Base-by-base conservation (phyloP, 768 basidiomycete genomes). In the Boletus reticulatus region DNA sequence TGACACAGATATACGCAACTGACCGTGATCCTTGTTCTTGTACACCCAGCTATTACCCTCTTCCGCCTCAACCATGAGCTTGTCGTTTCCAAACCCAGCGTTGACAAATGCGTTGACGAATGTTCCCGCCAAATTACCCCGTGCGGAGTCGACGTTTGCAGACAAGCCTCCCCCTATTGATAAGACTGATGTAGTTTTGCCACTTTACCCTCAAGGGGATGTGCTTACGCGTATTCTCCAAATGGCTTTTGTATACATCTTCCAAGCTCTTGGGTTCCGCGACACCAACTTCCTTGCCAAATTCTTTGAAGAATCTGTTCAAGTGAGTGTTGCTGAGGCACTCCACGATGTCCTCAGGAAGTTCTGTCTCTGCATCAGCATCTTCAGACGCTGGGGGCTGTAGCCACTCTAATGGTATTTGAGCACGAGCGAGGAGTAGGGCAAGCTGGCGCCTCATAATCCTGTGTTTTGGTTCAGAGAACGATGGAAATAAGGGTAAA, bases 31-130 rank as follows among this genome's bases (percentile, higher is more conserved):
- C 75, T 98, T 98, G 79, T 98, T 98, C 82, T 98, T 98, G 80
- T 98, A 99, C 55, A 99, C 93, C 94, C 94, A 99, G 64, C 93
- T 95, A 72, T 85, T 92, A 14, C 97, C 96, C 66, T 97, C 95
- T 56, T 94, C 91, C 2, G 94, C 96, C 67, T 88, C 89, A 6
- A 95, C 94, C 92, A 99, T 96, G 51, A 99, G 82, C 70, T 97
- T 98, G 72, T 99, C 97, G 69, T 99, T 99, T 22, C 94, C 94
- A 67, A 95, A 99, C 0, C 96, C 97, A 43, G 94, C 96, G 66
- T 99, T 99, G 50, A 98, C 96, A 57, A 98, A 99, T 2, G 94
- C 97, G 66, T 99, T 98, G 59, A 99, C 97, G 60, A 98, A 98
- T 1, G 96, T 97, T 4, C 94, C 92, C 0, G 97, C 96, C 55